These are phyloP conservation scores for Turnera subulata DNA, from an alignment of 345 rosid species.

Conservation along the genomic window DNA sequence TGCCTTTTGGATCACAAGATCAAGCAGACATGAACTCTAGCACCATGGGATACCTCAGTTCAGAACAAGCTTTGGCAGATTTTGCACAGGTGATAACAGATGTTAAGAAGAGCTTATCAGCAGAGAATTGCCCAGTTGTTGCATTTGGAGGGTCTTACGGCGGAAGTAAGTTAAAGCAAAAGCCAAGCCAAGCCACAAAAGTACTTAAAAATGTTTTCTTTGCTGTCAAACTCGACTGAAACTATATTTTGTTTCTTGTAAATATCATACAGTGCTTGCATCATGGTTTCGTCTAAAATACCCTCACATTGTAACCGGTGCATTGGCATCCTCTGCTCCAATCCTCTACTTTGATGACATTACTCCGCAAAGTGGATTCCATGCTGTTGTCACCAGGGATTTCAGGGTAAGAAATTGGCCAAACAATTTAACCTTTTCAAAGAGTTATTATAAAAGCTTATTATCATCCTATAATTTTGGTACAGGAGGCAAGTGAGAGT, in stretches of 20 bases:
- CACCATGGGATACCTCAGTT: conserved; percentile 29
- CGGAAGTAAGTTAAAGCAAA: no score
- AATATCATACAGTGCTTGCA: conserved; percentile 22
- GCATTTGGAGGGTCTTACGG: conserved; percentile 6
- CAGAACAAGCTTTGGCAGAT: conserved; percentile 32
- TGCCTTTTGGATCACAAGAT: conserved; percentile 32
- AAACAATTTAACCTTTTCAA: no score
- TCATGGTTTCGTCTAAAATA: conserved; percentile 34
- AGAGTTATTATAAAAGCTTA: no score
- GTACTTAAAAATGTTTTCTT: no score
- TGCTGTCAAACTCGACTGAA: no score
- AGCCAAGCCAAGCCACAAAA: no score
- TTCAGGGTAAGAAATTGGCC: conserved; percentile 13
- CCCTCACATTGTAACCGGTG: conserved; percentile 20
- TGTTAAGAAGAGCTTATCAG: conserved; percentile 19
- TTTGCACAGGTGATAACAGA: conserved; percentile 25
- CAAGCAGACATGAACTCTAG: conserved; percentile 18
- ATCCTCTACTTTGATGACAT: conserved; percentile 34
- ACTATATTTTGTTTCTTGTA: no score
- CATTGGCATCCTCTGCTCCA: conserved; percentile 32
- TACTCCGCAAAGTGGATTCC: conserved; percentile 23
- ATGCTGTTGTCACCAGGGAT: conserved; percentile 23
- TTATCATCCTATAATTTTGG: no score
- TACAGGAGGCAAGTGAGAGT: conserved; percentile 21
- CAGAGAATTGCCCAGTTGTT: conserved; percentile 24